Conservation (phyloP, 1,284 basidiomycete genomes). For the Malassezia caprae region DNA sequence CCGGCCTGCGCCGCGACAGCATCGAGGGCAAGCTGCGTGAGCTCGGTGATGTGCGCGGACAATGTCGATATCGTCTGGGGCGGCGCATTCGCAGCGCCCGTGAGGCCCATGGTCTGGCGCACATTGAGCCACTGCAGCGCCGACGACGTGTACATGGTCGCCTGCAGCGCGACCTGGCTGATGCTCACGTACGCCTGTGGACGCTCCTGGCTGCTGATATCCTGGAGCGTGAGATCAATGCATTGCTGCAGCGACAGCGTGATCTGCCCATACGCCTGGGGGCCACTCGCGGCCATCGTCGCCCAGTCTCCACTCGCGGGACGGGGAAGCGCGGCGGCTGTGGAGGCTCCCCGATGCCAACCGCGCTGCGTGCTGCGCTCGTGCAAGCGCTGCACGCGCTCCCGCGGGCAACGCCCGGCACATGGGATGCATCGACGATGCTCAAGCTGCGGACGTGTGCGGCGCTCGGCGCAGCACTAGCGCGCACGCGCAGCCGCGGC, state of each 20-base stretch:
- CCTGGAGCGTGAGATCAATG: slow-evolving; percentile 14
- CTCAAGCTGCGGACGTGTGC: slow-evolving; percentile 11
- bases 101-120: slow-evolving; percentile 1
- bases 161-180: slow-evolving; percentile 8
- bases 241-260: slow-evolving; percentile 15
- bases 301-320: not conserved
- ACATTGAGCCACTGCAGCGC: slow-evolving; percentile 11
- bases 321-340: not conserved
- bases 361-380: slow-evolving; percentile 8
- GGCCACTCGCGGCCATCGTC: not conserved
- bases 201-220: not conserved
- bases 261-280: slow-evolving; percentile 10
- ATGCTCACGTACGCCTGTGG: slow-evolving; percentile 4
- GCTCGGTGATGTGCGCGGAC: slow-evolving; percentile 3
- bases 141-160: slow-evolving; percentile 7
- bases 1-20: slow-evolving; percentile 4
- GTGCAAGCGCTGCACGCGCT: slow-evolving; percentile 6
- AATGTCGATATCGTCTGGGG: not conserved
- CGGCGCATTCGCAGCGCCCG: not conserved
- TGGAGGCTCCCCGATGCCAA: not conserved
- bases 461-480: slow-evolving; percentile 7
- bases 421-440: slow-evolving; percentile 1
- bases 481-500: slow-evolving; percentile 2
- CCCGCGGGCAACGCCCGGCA: not conserved
- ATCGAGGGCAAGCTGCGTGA: slow-evolving; percentile 12